Conservation (phyloP, 2,329 filamentous ascomycete genomes). For the Stagonosporopsis cucurbitacearum region DNA sequence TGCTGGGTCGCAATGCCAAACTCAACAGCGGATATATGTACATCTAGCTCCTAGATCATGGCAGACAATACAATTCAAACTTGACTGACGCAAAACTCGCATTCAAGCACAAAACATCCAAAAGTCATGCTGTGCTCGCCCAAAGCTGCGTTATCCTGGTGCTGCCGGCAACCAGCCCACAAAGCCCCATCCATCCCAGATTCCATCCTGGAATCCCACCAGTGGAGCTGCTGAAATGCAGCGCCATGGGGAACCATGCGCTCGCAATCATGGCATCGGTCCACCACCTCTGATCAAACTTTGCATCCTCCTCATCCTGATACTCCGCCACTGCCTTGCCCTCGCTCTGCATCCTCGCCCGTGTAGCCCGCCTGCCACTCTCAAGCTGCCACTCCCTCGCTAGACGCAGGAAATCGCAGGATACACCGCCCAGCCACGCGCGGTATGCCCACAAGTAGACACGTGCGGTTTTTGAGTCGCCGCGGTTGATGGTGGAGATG, state of each 20-base stretch:
- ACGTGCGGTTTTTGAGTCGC: constrained; percentile 41
- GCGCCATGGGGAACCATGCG: constrained; percentile 54
- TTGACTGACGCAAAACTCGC: no score
- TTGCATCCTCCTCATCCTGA: constrained; percentile 49
- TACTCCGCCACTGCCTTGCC: constrained; percentile 38
- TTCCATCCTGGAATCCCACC: constrained; percentile 54
- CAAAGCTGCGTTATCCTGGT: constrained; percentile 37
- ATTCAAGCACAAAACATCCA: no score
- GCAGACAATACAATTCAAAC: not conserved
- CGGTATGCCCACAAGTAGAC: constrained; percentile 53
- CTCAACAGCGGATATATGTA: constrained; percentile 12
- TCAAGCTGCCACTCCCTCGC: constrained; percentile 53
- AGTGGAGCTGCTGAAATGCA: constrained; percentile 49
- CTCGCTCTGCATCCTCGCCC: constrained; percentile 38
- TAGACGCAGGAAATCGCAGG: constrained; percentile 53
- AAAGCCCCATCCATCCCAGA: constrained; percentile 52
- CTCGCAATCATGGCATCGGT: constrained; percentile 51
- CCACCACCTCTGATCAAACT: constrained; percentile 51
- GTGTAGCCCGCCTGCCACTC: constrained; percentile 38
- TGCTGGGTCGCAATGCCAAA: constrained; percentile 5
- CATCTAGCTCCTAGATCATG: not conserved
- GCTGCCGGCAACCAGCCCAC: constrained; percentile 51
- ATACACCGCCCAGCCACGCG: constrained; percentile 53
- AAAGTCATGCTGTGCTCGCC: constrained; percentile 30
- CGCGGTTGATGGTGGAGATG: constrained; percentile 48